Evolutionary conservation across 306 rosid species (phyloP).

Genomic region (Vicia sativa): DNA sequence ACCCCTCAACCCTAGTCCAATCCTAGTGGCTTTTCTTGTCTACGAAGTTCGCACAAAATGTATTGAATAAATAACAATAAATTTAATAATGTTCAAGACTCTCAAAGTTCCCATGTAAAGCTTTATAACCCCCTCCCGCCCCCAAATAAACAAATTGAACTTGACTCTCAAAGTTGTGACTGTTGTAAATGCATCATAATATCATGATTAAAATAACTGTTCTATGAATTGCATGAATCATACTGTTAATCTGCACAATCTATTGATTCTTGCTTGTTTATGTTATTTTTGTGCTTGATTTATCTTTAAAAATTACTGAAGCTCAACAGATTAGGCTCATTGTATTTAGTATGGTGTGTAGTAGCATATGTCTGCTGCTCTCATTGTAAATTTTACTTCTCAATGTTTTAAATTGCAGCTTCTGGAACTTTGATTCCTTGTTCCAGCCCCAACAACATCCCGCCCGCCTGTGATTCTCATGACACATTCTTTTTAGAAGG

Average conservation of each 20-base stretch:
- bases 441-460: constrained; percentile 99
- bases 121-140: too few species aligned
- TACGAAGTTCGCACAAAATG: not conserved
- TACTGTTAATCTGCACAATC: constrained; percentile 1
- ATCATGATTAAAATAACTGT: not conserved
- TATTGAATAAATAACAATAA: not conserved
- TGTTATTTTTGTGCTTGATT: not conserved
- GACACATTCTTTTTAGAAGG: constrained; percentile 86
- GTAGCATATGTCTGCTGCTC: not conserved
- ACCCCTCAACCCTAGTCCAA: not conserved
- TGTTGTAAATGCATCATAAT: not conserved
- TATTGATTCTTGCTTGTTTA: not conserved
- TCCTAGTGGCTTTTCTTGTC: not conserved
- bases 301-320: not conserved
- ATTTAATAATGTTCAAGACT: not conserved
- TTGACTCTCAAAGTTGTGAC: not conserved
- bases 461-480: constrained; percentile 99
- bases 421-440: constrained; percentile 92
- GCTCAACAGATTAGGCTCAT: not conserved
- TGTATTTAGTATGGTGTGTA: not conserved
- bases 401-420: constrained; percentile 55
- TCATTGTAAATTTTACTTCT: constrained; percentile 11
- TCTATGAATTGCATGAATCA: not conserved
- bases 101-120: not conserved
- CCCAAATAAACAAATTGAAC: too few species aligned